phyloP scores from a whole-genome alignment of 208 protist species.

The Novymonas esmeraldas region DNA sequence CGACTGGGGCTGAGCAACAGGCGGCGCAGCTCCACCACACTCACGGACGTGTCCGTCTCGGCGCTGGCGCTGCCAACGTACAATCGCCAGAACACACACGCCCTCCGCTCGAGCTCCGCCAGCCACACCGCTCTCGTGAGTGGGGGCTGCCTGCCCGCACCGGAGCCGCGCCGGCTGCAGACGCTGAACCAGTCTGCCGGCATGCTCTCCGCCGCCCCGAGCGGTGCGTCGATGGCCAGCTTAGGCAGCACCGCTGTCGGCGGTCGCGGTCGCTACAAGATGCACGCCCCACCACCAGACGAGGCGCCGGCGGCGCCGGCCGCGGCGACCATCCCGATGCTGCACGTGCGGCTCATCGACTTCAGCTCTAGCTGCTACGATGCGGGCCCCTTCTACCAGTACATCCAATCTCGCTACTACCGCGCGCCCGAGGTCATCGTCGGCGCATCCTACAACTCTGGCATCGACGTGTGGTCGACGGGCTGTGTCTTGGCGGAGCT shows the following conservation, averaged over 20 bases:
- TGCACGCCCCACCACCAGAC: neutral
- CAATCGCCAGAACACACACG: constrained; percentile 18
- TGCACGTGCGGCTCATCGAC: constrained; percentile 97
- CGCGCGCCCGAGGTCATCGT: constrained; percentile 97
- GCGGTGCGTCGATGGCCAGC: neutral
- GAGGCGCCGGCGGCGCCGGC: neutral
- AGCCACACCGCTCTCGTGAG: constrained; percentile 22
- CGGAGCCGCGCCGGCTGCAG: constrained; percentile 38
- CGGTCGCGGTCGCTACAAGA: neutral
- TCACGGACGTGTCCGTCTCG: constrained; percentile 14
- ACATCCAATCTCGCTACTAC: constrained; percentile 96
- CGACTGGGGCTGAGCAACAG: constrained; percentile 9
- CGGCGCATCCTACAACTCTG: constrained; percentile 81
- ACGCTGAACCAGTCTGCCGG: constrained; percentile 31
- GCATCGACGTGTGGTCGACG: constrained; percentile 98
- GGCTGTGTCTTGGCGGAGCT: constrained; percentile 97
- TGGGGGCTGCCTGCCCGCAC: constrained; percentile 22
- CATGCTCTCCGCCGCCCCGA: constrained; percentile 9
- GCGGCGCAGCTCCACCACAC: constrained; percentile 3
- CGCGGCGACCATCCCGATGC: constrained; percentile 16
- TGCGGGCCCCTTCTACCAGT: constrained; percentile 76
- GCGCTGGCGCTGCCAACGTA: neutral
- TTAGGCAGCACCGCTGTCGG: neutral
- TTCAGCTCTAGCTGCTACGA: constrained; percentile 97
- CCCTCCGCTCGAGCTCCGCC: constrained; percentile 19